Base-by-base conservation (phyloP, 2,329 filamentous ascomycete species). In the Alternaria sp. region DNA sequence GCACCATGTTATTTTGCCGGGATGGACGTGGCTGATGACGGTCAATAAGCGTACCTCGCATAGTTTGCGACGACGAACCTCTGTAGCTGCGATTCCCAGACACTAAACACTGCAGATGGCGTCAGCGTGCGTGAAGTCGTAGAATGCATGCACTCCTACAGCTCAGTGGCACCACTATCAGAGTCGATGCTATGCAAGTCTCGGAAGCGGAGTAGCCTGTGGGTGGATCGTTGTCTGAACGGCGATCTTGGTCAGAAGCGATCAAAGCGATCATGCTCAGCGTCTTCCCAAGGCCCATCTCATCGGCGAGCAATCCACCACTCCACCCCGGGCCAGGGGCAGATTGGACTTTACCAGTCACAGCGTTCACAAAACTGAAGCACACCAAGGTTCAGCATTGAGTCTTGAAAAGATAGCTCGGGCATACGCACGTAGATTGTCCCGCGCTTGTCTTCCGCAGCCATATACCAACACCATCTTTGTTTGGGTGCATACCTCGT, bases 281-380 rank as follows among this genome's bases (percentile, higher is more conserved):
- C 30, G 66, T 62, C 26, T 70, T 70, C 0, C 66, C 66, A 51
- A 70, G 49, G 1, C 68, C 68, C 66, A 70, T 70, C 2, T 52
- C 51, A 17, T 69, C 68, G 11, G 68, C 66, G 10, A 70, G 44
- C 10, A 69, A 44, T 6, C 63, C 67, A 3, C 66, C 62, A 30
- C 26, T 1, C 17, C 25, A 52, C 5, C 25, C 13, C 17, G 52
- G 52, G n/a, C 52, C 52, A 11, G 52, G 52, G 6, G 15, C 9
- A 11, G 25, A 28, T 52, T 13, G 30, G 3, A 26, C 32, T 17
- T 52, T 17, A 19, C 26, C 56, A 15, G 32, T 52, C 21, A 58
- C 8, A 50, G 47, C 17, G n/a, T 26, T 50, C 19, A 30, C 26
- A 32, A 30, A 50, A 19, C n/a, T 40, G 32, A n/a, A n/a, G 32